Percentiles rank a stretch among this genome's conserved stretches.
These are phyloP conservation scores for Senecio squalidus DNA, from an alignment of 140 eudicot species.

Conservation along the genomic window DNA sequence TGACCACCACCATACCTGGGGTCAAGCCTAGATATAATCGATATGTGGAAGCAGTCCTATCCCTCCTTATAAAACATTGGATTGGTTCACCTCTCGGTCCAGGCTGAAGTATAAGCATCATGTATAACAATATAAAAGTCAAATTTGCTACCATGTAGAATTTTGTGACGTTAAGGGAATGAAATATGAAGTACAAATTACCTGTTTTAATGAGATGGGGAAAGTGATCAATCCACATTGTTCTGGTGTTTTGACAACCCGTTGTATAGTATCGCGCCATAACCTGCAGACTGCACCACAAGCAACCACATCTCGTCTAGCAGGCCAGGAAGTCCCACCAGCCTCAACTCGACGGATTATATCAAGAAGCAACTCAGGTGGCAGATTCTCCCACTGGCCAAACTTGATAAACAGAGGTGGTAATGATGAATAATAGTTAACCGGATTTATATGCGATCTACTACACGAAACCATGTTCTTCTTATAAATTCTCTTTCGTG, in stretches of 20 bases:
- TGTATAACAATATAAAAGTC: background rate
- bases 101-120: slow-evolving; percentile 23
- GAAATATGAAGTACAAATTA: slow-evolving; percentile 5
- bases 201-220: slow-evolving; percentile 67
- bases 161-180: background rate
- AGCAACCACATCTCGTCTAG: slow-evolving; percentile 47
- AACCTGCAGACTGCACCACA: slow-evolving; percentile 57
- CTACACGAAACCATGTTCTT: slow-evolving; percentile 31
- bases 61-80: slow-evolving; percentile 57
- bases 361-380: slow-evolving; percentile 57
- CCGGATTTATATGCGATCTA: slow-evolving; percentile 45
- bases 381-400: slow-evolving; percentile 55
- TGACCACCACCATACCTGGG: slow-evolving; percentile 48
- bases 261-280: slow-evolving; percentile 46
- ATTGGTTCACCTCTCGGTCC: slow-evolving; percentile 58
- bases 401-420: slow-evolving; percentile 16
- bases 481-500: slow-evolving; percentile 27
- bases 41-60: slow-evolving; percentile 36
- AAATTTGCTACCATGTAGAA: background rate
- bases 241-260: slow-evolving; percentile 53
- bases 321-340: slow-evolving; percentile 48
- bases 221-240: slow-evolving; percentile 67
- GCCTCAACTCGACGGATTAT: slow-evolving; percentile 45
- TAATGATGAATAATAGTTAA: slow-evolving; percentile 17
- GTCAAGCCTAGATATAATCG: slow-evolving; percentile 49